phyloP scores from a whole-genome alignment of 441 rosid genomes.

The Jatropha multifida region DNA sequence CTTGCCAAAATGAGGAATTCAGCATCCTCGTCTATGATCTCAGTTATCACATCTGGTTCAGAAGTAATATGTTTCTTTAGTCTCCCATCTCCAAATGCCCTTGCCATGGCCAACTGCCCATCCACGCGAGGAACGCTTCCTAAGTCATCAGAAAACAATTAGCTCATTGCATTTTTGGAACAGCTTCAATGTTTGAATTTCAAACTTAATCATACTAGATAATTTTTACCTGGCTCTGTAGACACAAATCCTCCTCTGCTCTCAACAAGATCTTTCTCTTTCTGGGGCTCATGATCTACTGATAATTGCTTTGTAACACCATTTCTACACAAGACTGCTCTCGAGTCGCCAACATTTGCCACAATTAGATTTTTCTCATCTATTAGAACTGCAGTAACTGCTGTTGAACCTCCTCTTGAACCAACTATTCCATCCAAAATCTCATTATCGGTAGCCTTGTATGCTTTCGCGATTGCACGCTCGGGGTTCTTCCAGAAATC shows the following conservation, averaged over 20 bases:
- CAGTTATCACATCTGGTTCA: constrained; percentile 32
- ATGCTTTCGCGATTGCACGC: constrained; percentile 40
- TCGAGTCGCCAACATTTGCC: constrained; percentile 57
- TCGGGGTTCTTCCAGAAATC: constrained; percentile 44
- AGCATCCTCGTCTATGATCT: constrained; percentile 13
- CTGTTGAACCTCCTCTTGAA: constrained; percentile 54
- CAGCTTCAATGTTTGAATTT: background rate
- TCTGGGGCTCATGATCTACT: constrained; percentile 37
- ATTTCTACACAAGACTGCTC: constrained; percentile 39
- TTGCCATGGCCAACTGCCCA: constrained; percentile 46
- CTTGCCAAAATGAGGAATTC: constrained; percentile 52
- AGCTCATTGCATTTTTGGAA: background rate
- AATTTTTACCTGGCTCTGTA: constrained; percentile 21
- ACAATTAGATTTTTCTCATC: constrained; percentile 45
- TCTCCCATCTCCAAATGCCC: constrained; percentile 53
- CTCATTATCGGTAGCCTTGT: constrained; percentile 37
- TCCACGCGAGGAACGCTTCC: constrained; percentile 50
- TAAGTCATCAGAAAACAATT: background rate
- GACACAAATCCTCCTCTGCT: constrained; percentile 37
- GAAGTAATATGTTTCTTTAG: constrained; percentile 48
- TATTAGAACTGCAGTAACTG: constrained; percentile 49
- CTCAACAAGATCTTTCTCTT: constrained; percentile 35
- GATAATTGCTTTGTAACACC: constrained; percentile 30
- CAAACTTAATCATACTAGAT: background rate
- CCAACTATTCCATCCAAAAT: constrained; percentile 37